Evolutionary conservation across 2,329 filamentous ascomycete species (phyloP).

Genomic region (Cytospora piceicola): DNA sequence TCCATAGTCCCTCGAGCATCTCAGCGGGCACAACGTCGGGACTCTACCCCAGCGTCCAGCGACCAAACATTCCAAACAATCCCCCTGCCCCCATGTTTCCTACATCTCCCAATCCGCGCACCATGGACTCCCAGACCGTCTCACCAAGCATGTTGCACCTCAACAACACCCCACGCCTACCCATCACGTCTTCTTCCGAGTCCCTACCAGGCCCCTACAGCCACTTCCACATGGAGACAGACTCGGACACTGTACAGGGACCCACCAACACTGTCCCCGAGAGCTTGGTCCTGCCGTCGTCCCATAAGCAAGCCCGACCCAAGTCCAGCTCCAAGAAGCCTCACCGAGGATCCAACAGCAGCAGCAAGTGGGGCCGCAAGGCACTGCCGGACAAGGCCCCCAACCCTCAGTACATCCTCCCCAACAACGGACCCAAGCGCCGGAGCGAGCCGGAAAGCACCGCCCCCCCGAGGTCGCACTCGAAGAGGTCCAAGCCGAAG

Average conservation of each 20-base stretch:
- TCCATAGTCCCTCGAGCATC: slow-evolving; percentile 2
- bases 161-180: background rate
- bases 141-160: slow-evolving; percentile 18
- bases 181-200: slow-evolving; percentile 9
- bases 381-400: slow-evolving; percentile 25
- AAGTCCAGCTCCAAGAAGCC: background rate
- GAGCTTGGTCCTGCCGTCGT: background rate
- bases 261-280: background rate
- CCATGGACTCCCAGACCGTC: background rate
- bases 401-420: background rate
- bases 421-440: slow-evolving; percentile 10
- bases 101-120: background rate
- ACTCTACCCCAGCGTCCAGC: background rate
- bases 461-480: background rate
- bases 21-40: background rate
- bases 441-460: background rate
- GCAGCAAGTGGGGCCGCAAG: slow-evolving; percentile 6
- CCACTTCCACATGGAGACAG: slow-evolving; percentile 11
- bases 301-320: background rate
- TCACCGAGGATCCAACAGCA: background rate
- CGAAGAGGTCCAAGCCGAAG: slow-evolving; percentile 10
- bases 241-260: background rate
- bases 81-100: background rate
- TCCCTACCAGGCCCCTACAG: slow-evolving; percentile 2
- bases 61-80: background rate